Evolutionary conservation across 257 asterid genomes (phyloP), one percentile per base, ranked within the genome.

Genomic region (Cinchona pubescens): DNA sequence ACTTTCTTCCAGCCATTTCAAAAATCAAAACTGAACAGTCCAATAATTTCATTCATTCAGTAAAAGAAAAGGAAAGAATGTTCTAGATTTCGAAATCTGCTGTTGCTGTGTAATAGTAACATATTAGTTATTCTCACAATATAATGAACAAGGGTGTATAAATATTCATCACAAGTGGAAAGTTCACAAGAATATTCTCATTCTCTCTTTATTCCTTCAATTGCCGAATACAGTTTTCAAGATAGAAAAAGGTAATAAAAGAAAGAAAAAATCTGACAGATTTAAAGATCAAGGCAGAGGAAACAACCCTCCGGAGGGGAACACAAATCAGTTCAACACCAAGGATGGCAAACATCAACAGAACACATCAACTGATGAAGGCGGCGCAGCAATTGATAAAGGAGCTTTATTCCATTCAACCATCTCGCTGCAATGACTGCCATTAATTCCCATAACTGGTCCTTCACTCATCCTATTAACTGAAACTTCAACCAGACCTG

Each of bases 331-430:
- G 62, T 38, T 49, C 51, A 59, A 56, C 16, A 56, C 35, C 62
- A 13, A 53, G n/a, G 74, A 71, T 15, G 73, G 49, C 72, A 66
- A 67, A 55, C 59, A 74, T 82, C 86, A 80, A 35, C 77, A 40
- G 49, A 72, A 73, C 46, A 78, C 78, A 38, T 58, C 77, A 19
- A 76, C 60, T 18, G 83, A 67, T 14, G 87, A 55, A 23, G 83
- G 53, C 7, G 82, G 34, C 59, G 76, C 87, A 23, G 75, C 69
- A 46, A 83, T 73, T 29, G 59, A 38, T 72, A 73, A 61, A 34
- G 82, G 55, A 53, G 73, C 73, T 42, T 76, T 82, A 32, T 79
- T 83, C 89, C 85, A 86, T 27, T 77, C 82, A 65, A 71, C 79
- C 55, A 29, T 71, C 67, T 83, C 81, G 38, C 84, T 80, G 67